Evolutionary conservation across 2,329 filamentous ascomycete genomes (phyloP).

Genomic region (Pseudogymnoascus sp.): DNA sequence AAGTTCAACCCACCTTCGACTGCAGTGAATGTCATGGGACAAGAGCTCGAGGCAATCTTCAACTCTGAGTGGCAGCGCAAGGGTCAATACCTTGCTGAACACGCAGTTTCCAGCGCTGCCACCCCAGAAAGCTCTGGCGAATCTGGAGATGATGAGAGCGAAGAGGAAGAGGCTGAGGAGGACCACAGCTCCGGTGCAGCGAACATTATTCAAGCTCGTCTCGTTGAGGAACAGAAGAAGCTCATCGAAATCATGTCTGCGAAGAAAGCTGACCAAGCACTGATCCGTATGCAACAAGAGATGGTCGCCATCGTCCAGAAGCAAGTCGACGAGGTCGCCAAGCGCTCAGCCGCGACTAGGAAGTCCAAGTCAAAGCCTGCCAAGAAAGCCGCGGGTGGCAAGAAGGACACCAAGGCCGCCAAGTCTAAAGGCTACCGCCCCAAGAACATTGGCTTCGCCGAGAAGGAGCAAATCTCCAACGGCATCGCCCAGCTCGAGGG

Average conservation of each 20-base stretch:
- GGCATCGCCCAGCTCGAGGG: slow-evolving; percentile 76
- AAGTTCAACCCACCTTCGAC: slow-evolving; percentile 83
- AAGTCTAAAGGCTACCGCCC: slow-evolving; percentile 30
- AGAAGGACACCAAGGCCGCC: slow-evolving; percentile 25
- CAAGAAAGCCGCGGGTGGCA: slow-evolving; percentile 30
- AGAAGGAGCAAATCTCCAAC: slow-evolving; percentile 87
- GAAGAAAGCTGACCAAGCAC: slow-evolving; percentile 42
- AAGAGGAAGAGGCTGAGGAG: slow-evolving; percentile 52
- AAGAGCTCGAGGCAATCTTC: slow-evolving; percentile 67
- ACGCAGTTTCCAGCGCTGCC: slow-evolving; percentile 55
- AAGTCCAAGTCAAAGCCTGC: slow-evolving; percentile 44
- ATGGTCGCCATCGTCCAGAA: slow-evolving; percentile 58
- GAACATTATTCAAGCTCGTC: slow-evolving; percentile 36
- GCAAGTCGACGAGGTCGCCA: slow-evolving; percentile 50
- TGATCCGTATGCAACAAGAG: slow-evolving; percentile 50
- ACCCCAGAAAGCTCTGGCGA: slow-evolving; percentile 60
- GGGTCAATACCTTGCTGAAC: slow-evolving; percentile 68
- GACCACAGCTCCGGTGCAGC: slow-evolving; percentile 27
- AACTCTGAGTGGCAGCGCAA: slow-evolving; percentile 70
- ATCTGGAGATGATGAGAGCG: slow-evolving; percentile 62
- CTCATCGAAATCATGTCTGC: slow-evolving; percentile 45
- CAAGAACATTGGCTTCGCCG: slow-evolving; percentile 61
- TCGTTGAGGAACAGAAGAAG: slow-evolving; percentile 48
- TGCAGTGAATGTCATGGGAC: slow-evolving; percentile 63
- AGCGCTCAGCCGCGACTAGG: slow-evolving; percentile 42